Conservation (phyloP, 106 monocot species). For the Dioscorea zingiberensis region DNA sequence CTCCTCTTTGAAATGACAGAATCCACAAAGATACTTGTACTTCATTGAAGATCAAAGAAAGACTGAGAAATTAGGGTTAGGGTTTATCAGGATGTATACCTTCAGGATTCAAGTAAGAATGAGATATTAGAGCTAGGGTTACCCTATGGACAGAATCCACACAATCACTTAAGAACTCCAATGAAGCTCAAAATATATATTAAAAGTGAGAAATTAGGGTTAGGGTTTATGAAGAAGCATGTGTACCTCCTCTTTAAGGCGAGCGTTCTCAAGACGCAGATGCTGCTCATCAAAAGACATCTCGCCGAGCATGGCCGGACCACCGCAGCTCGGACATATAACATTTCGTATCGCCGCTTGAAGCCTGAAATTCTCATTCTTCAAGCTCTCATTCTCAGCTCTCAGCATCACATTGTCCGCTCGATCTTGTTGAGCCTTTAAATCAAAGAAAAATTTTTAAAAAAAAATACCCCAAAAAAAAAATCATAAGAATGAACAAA, state of each 20-base stretch:
- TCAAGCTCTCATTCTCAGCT: constrained; percentile 88
- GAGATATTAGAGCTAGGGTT: no score
- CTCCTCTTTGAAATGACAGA: no score
- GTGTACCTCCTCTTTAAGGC: constrained; percentile 89
- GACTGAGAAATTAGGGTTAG: no score
- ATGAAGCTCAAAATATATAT: no score
- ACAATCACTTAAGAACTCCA: no score
- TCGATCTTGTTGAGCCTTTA: constrained; percentile 91
- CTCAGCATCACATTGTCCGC: constrained; percentile 76
- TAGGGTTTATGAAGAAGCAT: not conserved
- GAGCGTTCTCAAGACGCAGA: constrained; percentile 86
- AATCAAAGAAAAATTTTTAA: not conserved
- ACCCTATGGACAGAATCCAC: no score
- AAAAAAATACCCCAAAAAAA: not conserved
- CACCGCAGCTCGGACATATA: constrained; percentile 84
- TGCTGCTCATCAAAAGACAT: constrained; percentile 93
- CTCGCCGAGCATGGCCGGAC: constrained; percentile 83
- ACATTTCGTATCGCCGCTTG: constrained; percentile 85
- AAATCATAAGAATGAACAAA: not conserved
- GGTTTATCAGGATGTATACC: no score
- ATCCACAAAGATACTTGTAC: no score
- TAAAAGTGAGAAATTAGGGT: not conserved
- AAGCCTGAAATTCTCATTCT: constrained; percentile 83
- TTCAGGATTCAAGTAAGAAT: no score
- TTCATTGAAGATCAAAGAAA: no score